Base-by-base conservation (phyloP, 495 filamentous ascomycete genomes). In the Podospora sp. region DNA sequence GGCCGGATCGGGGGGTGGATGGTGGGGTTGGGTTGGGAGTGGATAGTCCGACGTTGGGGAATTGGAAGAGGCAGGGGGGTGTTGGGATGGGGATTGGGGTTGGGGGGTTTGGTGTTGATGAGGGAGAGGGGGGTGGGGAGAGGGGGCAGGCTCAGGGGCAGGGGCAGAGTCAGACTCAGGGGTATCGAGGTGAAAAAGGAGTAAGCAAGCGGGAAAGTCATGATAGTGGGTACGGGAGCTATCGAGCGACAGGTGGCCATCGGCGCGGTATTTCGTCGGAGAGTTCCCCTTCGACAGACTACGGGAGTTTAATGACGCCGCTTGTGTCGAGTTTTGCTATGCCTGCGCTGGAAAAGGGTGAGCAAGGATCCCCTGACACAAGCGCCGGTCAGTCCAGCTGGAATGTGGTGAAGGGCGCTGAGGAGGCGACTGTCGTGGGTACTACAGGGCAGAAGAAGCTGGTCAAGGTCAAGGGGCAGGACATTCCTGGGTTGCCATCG, bases 401-500 rank as follows among this genome's bases (percentile, higher is more conserved):
- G 40, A 11, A 14, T 46, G 40, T 2, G 9, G 14, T 14, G 11
- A 33, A 33, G 29, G 29, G 29, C 8, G 29, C 3, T 8, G 29
- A 33, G 29, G 29, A 33, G 29, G 29, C 4, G 8, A 12, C 5
- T 46, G 40, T 6, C 14, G 40, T 6, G 5, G 40, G 40, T 6
- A 2, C 40, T 18, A 14, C 40, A 11, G 40, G 40, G 14, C 40
- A 46, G 26, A 59, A 46, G 59, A 61, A 27, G 35, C 11, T 61
- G 35, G 40, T 61, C 59, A 61, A 61, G 59, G 36, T 24, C 16
- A 55, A 22, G 20, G 52, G 20, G 52, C 16, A n/a, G 20, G 52
- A 55, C 2, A 22, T 12, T 6, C 3, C 20, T 22, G 52, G 52
- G 26, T 25, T 26, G 2, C 56, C 21, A 8, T 59, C 21, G 16